Conservation (phyloP, 2,329 filamentous ascomycete species). For the Neopestalotiopsis sp. region DNA sequence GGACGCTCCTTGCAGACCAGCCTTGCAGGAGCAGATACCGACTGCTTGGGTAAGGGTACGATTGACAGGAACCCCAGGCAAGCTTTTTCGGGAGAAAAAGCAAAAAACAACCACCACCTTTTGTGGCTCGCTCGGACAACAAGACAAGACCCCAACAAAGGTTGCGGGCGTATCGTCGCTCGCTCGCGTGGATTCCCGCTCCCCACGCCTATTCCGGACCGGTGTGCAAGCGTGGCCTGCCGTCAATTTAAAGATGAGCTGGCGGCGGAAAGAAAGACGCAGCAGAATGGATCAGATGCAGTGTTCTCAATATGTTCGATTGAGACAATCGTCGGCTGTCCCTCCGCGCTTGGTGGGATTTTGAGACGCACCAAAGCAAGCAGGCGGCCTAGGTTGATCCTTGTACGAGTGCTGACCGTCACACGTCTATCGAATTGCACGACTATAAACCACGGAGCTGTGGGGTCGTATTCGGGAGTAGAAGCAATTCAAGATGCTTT, state of each 20-base stretch:
- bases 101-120: background rate
- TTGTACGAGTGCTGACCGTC: constrained; percentile 3
- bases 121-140: too few species aligned
- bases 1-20: constrained; percentile 1
- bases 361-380: background rate
- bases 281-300: background rate
- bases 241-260: background rate
- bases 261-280: constrained; percentile 1
- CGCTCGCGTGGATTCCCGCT: background rate
- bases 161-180: background rate
- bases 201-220: background rate
- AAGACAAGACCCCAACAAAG: too few species aligned
- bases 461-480: constrained; percentile 10
- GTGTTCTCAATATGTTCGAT: background rate
- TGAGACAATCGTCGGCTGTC: constrained; percentile 5
- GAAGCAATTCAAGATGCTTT: constrained; percentile 2
- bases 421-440: constrained; percentile 11
- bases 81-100: constrained; percentile 14
- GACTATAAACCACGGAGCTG: constrained; percentile 11
- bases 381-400: constrained; percentile 4
- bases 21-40: constrained; percentile 8
- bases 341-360: constrained; percentile 13
- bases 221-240: background rate
- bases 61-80: background rate
- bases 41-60: constrained; percentile 9